Evolutionary conservation across 2,329 filamentous ascomycete species (phyloP), one percentile per base, ranked within the genome.

Genomic region (Decorospora gaudefroyi): DNA sequence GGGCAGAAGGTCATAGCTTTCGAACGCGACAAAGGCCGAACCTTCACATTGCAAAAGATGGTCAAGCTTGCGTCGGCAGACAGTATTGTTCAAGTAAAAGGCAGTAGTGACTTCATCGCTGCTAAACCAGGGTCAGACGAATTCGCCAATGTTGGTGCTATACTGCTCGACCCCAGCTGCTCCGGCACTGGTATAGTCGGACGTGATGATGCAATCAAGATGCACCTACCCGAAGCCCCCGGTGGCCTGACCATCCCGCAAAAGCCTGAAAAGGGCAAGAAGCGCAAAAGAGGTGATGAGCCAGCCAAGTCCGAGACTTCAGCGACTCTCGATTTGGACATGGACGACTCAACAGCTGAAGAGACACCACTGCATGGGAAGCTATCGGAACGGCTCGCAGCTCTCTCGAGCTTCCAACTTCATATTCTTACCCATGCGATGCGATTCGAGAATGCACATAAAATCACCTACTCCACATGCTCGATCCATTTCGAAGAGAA

Each of bases 141-240:
- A 32, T 92, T 86, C 61, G 72, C 72, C 32, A 74, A 82, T n/a
- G 89, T 96, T n/a, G 82, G 84, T 0, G 87, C 86, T 6, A 75
- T 99, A 27, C 77, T 99, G 0, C 78, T 99, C 2, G 93, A 99
- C 65, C 93, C 93, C 0, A 96, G 90, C 66, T 99, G 93, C 67
- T 96, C 91, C 1, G 93, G 93, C 0, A 96, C 90, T 65, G 93
- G 93, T 1, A 99, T 99, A 42, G 83, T 96, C 16, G 89, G 91
- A 2, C 81, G 93, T 13, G 90, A 96, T 58, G 88, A 90, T 84
- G 89, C 4, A 72, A 80, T 52, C 69, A 93, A 27, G 77, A 85
- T 70, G 51, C 67, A 66, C 49, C 75, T 95, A 2, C 83, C 68
- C 4, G 39, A 48, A 15, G 37, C 39, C 25, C 33, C 42, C 16